Percentiles rank a stretch among this genome's conserved stretches.
Evolutionary conservation across 345 rosid genomes (phyloP).

Genomic region (Eucalyptus marginata): DNA sequence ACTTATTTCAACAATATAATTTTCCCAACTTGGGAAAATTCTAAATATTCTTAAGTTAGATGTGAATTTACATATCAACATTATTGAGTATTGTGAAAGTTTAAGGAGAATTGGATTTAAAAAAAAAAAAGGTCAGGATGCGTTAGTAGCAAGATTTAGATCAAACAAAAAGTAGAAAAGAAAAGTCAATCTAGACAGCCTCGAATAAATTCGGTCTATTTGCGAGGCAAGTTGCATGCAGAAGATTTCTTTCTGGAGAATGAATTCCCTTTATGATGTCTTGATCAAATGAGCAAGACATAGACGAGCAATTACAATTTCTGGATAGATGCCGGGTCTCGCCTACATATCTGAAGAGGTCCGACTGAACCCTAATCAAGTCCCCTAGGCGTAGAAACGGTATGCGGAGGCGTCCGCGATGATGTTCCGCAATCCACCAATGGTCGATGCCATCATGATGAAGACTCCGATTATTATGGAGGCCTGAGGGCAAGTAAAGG

Average conservation of each 20-base stretch:
- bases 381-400: conserved; percentile 49
- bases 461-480: conserved; percentile 50
- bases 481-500: conserved; percentile 15
- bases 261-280: background rate
- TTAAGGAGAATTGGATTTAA: background rate
- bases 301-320: background rate
- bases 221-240: background rate
- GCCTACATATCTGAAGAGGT: background rate
- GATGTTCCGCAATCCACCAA: conserved; percentile 85
- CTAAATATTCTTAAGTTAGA: background rate
- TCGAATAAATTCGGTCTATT: background rate
- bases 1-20: background rate
- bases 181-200: background rate
- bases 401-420: conserved; percentile 65
- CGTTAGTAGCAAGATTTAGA: background rate
- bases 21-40: too few relatives aligned
- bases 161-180: background rate
- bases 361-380: background rate
- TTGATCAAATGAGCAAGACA: background rate
- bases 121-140: background rate
- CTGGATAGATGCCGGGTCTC: background rate
- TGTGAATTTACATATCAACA: background rate
- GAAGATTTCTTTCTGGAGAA: background rate
- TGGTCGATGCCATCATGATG: conserved; percentile 83
- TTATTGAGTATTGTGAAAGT: background rate